phyloP scores from a whole-genome alignment of 306 rosid species.

The Begonia peltatifolia region DNA sequence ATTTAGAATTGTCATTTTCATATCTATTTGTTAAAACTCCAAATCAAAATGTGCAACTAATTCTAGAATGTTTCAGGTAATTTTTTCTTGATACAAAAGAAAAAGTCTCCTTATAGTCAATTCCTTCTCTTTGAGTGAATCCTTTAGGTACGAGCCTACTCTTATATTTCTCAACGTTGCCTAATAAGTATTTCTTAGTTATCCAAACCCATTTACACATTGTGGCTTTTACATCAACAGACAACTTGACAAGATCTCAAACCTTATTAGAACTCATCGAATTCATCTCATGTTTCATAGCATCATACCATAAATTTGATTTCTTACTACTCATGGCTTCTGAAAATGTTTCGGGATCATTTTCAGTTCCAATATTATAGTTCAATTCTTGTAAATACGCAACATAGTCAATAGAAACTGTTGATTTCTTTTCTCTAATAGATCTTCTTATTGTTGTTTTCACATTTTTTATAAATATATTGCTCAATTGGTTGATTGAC shows the following conservation, averaged over 20 bases:
- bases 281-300: background rate
- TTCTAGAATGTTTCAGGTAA: too few species aligned
- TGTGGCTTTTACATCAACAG: background rate
- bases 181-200: background rate
- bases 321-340: background rate
- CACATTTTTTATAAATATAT: background rate
- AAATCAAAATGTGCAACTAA: too few species aligned
- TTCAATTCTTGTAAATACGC: background rate
- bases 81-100: background rate
- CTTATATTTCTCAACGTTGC: background rate
- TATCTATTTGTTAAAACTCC: too few species aligned
- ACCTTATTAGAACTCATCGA: background rate
- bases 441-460: background rate
- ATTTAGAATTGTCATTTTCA: too few species aligned
- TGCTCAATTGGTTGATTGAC: background rate
- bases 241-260: conserved; percentile 2
- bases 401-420: background rate
- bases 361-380: background rate
- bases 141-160: background rate
- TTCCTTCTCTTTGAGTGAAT: background rate
- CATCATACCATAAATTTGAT: background rate
- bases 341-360: background rate
- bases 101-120: background rate
- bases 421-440: background rate
- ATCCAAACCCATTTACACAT: background rate